phyloP scores from a whole-genome alignment of 1,284 basidiomycete species.

The Sanghuangporus baumii region DNA sequence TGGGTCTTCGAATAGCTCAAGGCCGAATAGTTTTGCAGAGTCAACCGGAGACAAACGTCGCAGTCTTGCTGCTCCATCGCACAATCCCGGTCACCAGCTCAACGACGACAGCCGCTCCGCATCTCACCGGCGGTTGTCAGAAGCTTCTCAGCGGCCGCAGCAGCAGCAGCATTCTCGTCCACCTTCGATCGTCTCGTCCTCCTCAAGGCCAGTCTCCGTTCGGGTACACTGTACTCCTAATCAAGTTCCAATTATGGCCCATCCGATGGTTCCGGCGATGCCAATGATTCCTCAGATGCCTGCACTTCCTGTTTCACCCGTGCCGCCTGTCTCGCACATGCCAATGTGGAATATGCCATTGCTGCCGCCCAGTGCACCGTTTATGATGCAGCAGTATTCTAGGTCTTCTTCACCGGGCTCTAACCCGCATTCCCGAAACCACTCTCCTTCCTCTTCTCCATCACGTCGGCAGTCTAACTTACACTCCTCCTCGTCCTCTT shows the following conservation, averaged over 20 bases:
- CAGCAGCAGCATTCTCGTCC: conserved; percentile 2
- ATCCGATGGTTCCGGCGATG: not conserved
- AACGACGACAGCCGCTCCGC: conserved; percentile 2
- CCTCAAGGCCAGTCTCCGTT: conserved; percentile 1
- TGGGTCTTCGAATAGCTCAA: not conserved
- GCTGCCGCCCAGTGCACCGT: conserved; percentile 67
- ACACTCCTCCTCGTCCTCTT: not conserved
- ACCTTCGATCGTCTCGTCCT: conserved; percentile 1
- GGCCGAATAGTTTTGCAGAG: not conserved
- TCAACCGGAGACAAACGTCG: conserved; percentile 5
- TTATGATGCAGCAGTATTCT: conserved; percentile 56
- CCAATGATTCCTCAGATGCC: not conserved
- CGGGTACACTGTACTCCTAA: not conserved
- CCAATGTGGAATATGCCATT: conserved; percentile 43
- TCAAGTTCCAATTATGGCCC: not conserved
- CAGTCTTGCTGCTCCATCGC: not conserved
- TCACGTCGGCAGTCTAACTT: not conserved
- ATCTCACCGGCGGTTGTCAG: not conserved
- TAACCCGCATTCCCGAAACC: conserved; percentile 5
- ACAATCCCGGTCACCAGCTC: not conserved
- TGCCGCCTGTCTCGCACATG: conserved; percentile 27
- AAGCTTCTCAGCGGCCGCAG: not conserved
- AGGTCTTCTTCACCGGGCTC: conserved; percentile 16
- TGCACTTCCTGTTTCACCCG: not conserved
- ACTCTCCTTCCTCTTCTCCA: conserved; percentile 7